Base-by-base conservation (phyloP, 2,329 filamentous ascomycete species). In the Tympanopsis confertula region DNA sequence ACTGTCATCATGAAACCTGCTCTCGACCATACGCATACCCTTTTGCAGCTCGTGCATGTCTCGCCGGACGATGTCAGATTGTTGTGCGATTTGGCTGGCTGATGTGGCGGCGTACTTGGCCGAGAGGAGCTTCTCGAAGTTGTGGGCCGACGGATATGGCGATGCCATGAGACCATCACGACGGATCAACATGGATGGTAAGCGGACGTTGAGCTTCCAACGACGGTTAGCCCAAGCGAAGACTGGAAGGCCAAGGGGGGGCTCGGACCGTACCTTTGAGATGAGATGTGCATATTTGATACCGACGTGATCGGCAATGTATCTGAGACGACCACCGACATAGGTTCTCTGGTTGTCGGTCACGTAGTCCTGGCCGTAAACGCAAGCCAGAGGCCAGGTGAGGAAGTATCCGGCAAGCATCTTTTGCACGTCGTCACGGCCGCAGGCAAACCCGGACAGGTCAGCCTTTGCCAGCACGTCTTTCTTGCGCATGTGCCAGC, bases 141-240 rank as follows among this genome's bases (percentile, higher is more conserved):
- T 59, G 37, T 62, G 54, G 5, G 57, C 55, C 36, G 56, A 51
- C 4, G 60, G 57, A 38, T 62, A 64, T 3, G 63, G 61, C 35
- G 55, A 58, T 2, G 62, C 59, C 57, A 71, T 60, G 7, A 72
- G 51, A 4, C 61, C 61, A 46, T 76, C 71, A 24, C 66, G 58
- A 19, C 62, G 65, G 50, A 79, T 76, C 42, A 77, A 61, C 74
- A 78, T 78, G 1, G 71, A 77, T 2, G 75, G 74, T 14, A 77
- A 61, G 18, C 74, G 70, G 38, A 78, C 53, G 48, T 72, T 64
- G 38, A 76, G 61, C 72, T 76, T 36, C 14, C 3, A 17, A 15
- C 26, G 36, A 17, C 15, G 37, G 13, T 29, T 35, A 39, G 18
- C 29, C 37, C 30, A 17, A 17, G 29, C 40, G 24, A 15, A 10